A percentile compares a stretch with the other conserved stretches of the same genome.
Conservation (phyloP, 371 early-diverging fungal genomes). For the Syncephalis plumigaleata region DNA sequence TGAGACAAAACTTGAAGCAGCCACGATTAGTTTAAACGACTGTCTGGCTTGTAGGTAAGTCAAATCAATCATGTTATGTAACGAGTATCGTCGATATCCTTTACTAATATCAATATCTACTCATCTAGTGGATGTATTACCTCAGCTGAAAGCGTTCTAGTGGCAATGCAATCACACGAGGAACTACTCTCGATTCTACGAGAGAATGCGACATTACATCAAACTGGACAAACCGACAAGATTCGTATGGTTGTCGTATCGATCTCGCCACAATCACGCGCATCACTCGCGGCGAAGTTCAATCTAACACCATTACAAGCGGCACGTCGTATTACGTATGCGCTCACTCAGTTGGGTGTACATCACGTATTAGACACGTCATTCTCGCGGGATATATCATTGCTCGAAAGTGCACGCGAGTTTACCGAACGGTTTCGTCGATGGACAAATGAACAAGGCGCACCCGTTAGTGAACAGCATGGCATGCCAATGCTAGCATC, state of each 20-base stretch:
- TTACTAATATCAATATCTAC: no score
- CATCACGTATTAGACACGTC: slow-evolving; percentile 75
- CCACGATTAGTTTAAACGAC: slow-evolving; percentile 79
- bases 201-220: slow-evolving; percentile 29
- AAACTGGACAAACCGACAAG: slow-evolving; percentile 8
- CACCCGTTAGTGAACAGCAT: slow-evolving; percentile 9
- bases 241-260: slow-evolving; percentile 46
- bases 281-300: slow-evolving; percentile 81
- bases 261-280: slow-evolving; percentile 80
- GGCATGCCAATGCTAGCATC: slow-evolving; percentile 22
- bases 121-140: slow-evolving; percentile 82
- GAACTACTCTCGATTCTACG: slow-evolving; percentile 61
- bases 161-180: slow-evolving; percentile 78
- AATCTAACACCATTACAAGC: slow-evolving; percentile 31
- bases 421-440: slow-evolving; percentile 53
- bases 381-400: slow-evolving; percentile 67
- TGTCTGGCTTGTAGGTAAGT: slow-evolving; percentile 90
- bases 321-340: slow-evolving; percentile 30
- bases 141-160: slow-evolving; percentile 86
- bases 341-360: slow-evolving; percentile 60
- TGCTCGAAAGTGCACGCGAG: slow-evolving; percentile 74
- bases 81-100: no score
- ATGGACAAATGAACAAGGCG: slow-evolving; percentile 2
- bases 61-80: no score
- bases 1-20: slow-evolving; percentile 63